A percentile compares a stretch with the other conserved stretches of the same genome.
Conservation (phyloP, 805 yeast genomes). For the Danielia reshetovae region DNA sequence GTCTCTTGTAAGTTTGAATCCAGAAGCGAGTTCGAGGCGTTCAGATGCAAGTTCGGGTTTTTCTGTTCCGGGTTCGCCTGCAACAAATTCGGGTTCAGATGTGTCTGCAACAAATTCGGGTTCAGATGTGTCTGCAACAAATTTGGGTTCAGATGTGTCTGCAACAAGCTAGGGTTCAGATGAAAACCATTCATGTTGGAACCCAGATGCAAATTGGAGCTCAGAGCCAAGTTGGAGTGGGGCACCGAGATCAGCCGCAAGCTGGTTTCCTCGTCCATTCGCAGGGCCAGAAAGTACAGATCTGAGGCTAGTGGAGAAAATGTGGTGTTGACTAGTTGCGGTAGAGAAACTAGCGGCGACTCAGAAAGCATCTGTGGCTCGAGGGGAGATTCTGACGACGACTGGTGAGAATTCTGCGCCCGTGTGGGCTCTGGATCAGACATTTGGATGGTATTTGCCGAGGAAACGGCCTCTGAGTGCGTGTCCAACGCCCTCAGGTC, state of each 20-base stretch:
- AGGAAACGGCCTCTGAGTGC: conserved; percentile 1
- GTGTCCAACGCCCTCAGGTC: background rate
- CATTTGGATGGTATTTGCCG: conserved; percentile 4
- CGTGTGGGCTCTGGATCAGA: background rate
- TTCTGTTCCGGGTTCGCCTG: background rate
- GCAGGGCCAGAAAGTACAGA: conserved; percentile 8
- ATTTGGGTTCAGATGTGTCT: background rate
- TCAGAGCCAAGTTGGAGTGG: background rate
- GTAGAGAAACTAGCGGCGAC: background rate
- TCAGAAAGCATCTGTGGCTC: too few relatives aligned
- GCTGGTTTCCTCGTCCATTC: conserved; percentile 1
- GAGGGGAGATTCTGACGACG: too few relatives aligned
- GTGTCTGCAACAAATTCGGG: background rate
- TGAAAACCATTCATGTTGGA: background rate
- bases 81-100: background rate
- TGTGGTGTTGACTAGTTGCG: conserved; percentile 1
- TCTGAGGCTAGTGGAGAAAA: conserved; percentile 12
- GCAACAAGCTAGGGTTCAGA: background rate
- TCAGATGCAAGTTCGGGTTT: background rate
- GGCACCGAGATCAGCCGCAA: background rate
- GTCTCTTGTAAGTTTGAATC: too few relatives aligned
- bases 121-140: background rate
- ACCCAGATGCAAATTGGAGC: background rate
- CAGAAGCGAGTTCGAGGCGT: background rate
- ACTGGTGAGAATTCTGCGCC: too few relatives aligned